These are phyloP conservation scores for Picea engelmannii DNA, from an alignment of 83 land plant genomes.

Conservation along the genomic window DNA sequence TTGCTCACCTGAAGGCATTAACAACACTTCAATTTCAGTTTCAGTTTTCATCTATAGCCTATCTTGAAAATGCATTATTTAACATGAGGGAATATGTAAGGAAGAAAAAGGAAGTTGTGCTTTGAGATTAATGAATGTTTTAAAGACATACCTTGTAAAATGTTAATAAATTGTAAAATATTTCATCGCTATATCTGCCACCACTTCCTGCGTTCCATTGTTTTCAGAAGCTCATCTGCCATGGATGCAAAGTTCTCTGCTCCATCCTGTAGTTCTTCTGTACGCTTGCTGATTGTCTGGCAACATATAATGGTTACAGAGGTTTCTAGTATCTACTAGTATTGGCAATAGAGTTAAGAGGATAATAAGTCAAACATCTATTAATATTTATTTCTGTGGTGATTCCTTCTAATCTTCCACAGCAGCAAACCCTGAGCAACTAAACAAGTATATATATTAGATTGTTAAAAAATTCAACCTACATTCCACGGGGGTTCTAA, in stretches of 20 bases:
- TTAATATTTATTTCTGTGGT: background rate
- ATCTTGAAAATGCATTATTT: no score
- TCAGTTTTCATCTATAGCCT: no score
- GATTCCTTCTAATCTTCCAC: background rate
- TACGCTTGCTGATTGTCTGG: conserved; percentile 66
- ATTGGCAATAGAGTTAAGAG: background rate
- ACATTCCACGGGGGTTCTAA: background rate
- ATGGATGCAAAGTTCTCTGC: conserved; percentile 83
- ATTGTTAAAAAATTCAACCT: background rate
- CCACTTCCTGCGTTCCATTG: conserved; percentile 80
- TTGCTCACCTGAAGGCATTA: no score
- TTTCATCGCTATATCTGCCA: conserved; percentile 56
- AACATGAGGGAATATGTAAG: no score
- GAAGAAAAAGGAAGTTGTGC: no score
- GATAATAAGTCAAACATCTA: background rate
- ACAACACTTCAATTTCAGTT: no score
- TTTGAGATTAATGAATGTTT: no score
- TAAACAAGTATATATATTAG: background rate
- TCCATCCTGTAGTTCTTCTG: conserved; percentile 78
- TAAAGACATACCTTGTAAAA: no score
- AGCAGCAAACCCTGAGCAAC: background rate
- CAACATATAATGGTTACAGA: background rate
- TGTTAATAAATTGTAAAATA: no score
- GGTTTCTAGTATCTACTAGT: background rate
- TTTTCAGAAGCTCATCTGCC: conserved; percentile 87